Percentiles rank a stretch among this genome's conserved stretches.
Conservation (phyloP, 768 basidiomycete species). For the Asterophora lycoperdoides region DNA sequence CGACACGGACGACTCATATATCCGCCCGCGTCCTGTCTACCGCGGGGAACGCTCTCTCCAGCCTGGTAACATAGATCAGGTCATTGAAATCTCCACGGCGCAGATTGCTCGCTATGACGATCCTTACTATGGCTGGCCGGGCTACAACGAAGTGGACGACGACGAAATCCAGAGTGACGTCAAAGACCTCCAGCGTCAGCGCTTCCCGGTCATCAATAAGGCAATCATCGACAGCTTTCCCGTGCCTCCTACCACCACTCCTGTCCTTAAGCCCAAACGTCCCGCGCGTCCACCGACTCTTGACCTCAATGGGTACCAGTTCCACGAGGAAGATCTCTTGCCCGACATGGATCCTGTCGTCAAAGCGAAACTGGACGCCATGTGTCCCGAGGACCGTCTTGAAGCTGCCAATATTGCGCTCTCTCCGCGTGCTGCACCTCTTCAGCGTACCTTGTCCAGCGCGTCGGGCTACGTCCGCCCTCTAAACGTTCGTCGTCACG, state of each 20-base stretch:
- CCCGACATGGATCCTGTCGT: constrained; percentile 6
- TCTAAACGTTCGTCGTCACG: constrained; percentile 5
- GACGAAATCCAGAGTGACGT: neutral
- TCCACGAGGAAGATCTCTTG: constrained; percentile 3
- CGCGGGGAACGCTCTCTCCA: constrained; percentile 13
- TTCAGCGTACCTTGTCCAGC: constrained; percentile 10
- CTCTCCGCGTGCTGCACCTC: neutral
- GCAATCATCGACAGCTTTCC: constrained; percentile 12
- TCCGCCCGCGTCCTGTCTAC: constrained; percentile 8
- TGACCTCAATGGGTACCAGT: constrained; percentile 4
- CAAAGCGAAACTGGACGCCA: constrained; percentile 11
- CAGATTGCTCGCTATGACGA: constrained; percentile 3
- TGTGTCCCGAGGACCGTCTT: constrained; percentile 1
- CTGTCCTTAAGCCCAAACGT: neutral
- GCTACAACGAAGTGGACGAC: neutral
- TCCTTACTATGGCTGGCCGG: constrained; percentile 8
- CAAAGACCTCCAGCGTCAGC: neutral
- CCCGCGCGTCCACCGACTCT: constrained; percentile 9
- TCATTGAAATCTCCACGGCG: constrained; percentile 12
- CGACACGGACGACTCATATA: constrained; percentile 16
- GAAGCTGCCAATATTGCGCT: too few relatives aligned
- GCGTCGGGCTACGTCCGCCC: constrained; percentile 1
- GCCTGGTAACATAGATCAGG: constrained; percentile 9
- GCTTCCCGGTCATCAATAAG: constrained; percentile 7
- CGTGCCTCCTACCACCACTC: constrained; percentile 6